Percentiles rank a stretch among this genome's conserved stretches.
Conservation (phyloP, 208 protist genomes). For the Ichthyophonus hoferi region DNA sequence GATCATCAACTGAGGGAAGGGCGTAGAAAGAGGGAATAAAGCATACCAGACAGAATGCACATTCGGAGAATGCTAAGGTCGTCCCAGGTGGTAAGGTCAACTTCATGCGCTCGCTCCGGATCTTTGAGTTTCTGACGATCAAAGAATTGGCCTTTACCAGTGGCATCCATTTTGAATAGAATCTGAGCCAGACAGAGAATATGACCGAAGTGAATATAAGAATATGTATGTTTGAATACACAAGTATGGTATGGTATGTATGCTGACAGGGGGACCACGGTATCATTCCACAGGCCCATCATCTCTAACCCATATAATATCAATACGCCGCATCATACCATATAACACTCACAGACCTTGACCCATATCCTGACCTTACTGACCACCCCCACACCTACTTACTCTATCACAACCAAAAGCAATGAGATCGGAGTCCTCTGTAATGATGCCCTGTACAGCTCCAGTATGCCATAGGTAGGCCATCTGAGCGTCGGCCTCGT, state of each 20-base stretch:
- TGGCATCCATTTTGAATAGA: slow-evolving; percentile 34
- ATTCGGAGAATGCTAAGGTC: not conserved
- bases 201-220: too few relatives aligned
- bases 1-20: too few relatives aligned
- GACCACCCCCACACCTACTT: not conserved
- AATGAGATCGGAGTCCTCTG: slow-evolving; percentile 97
- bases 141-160: not conserved
- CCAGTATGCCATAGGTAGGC: slow-evolving; percentile 81
- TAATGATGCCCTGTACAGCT: slow-evolving; percentile 83
- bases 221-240: too few relatives aligned
- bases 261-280: too few relatives aligned
- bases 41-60: slow-evolving; percentile 37
- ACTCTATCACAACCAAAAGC: slow-evolving; percentile 72
- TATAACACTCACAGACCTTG: too few relatives aligned
- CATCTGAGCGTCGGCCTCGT: slow-evolving; percentile 98
- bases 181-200: not conserved
- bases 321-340: too few relatives aligned
- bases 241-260: too few relatives aligned
- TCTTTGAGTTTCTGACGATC: not conserved
- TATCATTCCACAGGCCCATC: too few relatives aligned
- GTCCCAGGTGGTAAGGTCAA: not conserved
- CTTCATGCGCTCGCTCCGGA: not conserved
- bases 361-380: too few relatives aligned
- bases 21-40: too few relatives aligned
- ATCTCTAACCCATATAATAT: too few relatives aligned